phyloP scores from a whole-genome alignment of 1,139 yeast species.

The Ashbya aceris region DNA sequence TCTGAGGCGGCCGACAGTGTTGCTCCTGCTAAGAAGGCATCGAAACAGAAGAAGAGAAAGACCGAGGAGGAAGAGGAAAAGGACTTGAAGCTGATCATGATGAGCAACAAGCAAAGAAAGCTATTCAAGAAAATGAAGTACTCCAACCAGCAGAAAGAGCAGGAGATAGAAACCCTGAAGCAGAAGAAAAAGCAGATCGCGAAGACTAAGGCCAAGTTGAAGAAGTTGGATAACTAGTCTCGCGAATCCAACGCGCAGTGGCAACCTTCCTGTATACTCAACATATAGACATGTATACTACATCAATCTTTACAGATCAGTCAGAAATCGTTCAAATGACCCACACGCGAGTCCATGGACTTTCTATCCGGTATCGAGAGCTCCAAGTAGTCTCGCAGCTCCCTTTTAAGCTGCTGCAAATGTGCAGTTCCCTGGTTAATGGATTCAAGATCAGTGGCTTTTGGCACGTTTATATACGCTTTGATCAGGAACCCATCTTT shows the following conservation, averaged over 20 bases:
- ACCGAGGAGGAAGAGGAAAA: slow-evolving; percentile 64
- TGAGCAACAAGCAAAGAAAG: slow-evolving; percentile 93
- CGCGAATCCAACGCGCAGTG: background rate
- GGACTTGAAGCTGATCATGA: slow-evolving; percentile 88
- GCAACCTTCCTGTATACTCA: too few species aligned
- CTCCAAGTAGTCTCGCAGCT: slow-evolving; percentile 56
- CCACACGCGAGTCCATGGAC: slow-evolving; percentile 65
- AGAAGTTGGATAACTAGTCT: slow-evolving; percentile 32
- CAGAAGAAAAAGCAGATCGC: slow-evolving; percentile 73
- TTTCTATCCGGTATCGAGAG: slow-evolving; percentile 70
- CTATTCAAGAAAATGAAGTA: slow-evolving; percentile 93
- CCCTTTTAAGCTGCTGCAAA: slow-evolving; percentile 51
- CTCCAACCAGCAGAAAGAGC: slow-evolving; percentile 78
- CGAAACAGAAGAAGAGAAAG: slow-evolving; percentile 35
- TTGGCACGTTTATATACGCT: slow-evolving; percentile 59
- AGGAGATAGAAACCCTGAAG: slow-evolving; percentile 61
- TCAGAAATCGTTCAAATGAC: slow-evolving; percentile 9
- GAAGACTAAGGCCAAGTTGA: slow-evolving; percentile 52
- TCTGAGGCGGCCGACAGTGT: slow-evolving; percentile 43
- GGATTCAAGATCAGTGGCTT: slow-evolving; percentile 66
- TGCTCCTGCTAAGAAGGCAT: slow-evolving; percentile 21
- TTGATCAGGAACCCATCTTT: slow-evolving; percentile 39
- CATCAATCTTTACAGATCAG: background rate
- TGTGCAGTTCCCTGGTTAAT: slow-evolving; percentile 59
- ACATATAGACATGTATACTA: slow-evolving; percentile 3